Percentiles rank a stretch among this genome's conserved stretches.
These are phyloP conservation scores for Ilyonectria robusta DNA, from an alignment of 2,329 filamentous ascomycete species.

Conservation along the genomic window DNA sequence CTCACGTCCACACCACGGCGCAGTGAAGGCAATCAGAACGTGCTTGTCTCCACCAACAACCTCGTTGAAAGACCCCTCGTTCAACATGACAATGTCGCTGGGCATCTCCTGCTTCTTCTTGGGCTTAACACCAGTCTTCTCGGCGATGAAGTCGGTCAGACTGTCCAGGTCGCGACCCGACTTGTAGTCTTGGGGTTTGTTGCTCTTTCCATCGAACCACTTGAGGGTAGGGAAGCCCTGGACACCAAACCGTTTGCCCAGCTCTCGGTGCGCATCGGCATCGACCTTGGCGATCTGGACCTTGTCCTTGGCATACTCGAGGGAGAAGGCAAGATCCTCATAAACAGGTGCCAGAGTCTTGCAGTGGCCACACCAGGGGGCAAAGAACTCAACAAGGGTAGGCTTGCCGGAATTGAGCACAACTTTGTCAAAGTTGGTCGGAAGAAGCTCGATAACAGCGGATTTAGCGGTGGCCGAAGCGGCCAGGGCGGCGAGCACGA, in stretches of 20 bases:
- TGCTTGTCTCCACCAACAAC: conserved; percentile 88
- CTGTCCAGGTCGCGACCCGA: conserved; percentile 91
- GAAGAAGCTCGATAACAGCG: conserved; percentile 90
- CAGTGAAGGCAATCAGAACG: conserved; percentile 96
- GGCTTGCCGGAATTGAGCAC: conserved; percentile 94
- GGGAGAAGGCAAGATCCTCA: conserved; percentile 86
- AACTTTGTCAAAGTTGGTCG: conserved; percentile 91
- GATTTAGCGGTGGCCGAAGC: conserved; percentile 77
- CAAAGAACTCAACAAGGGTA: conserved; percentile 97
- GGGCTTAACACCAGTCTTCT: conserved; percentile 88
- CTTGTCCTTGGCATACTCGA: conserved; percentile 78
- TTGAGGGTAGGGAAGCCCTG: conserved; percentile 98
- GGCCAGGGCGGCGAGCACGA: conserved; percentile 70
- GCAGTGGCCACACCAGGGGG: conserved; percentile 99
- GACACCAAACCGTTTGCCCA: conserved; percentile 89
- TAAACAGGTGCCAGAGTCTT: conserved; percentile 96
- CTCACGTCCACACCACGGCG: conserved; percentile 98
- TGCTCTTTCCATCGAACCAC: conserved; percentile 96
- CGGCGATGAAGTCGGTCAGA: conserved; percentile 82
- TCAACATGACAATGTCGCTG: conserved; percentile 85
- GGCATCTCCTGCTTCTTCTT: conserved; percentile 82
- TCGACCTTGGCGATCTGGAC: conserved; percentile 96
- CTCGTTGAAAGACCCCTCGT: conserved; percentile 82
- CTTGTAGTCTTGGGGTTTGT: conserved; percentile 86
- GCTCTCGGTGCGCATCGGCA: conserved; percentile 86